Evolutionary conservation across 208 protist genomes (phyloP).

Genomic region (Novymonas esmeraldas): DNA sequence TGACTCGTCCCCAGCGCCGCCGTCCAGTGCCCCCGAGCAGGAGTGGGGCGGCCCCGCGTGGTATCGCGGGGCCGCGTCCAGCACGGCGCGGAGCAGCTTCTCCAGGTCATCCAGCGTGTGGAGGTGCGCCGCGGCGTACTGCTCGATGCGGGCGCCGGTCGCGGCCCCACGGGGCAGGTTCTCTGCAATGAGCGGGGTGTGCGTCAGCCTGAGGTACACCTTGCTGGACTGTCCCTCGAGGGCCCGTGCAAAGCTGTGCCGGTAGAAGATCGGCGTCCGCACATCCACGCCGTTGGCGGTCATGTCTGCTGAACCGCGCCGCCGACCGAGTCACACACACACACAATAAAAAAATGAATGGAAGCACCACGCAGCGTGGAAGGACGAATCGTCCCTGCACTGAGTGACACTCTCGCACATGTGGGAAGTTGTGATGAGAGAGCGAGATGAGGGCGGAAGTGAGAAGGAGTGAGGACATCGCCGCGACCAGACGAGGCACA

Average conservation of each 20-base stretch:
- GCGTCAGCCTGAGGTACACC: constrained; percentile 42
- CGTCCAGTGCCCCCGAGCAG: not conserved
- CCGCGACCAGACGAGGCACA: too few relatives aligned
- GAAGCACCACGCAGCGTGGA: too few relatives aligned
- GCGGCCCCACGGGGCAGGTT: constrained; percentile 29
- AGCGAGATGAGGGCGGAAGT: too few relatives aligned
- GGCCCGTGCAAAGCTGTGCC: constrained; percentile 49
- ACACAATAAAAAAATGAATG: too few relatives aligned
- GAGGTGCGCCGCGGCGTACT: constrained; percentile 28
- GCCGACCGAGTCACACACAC: too few relatives aligned
- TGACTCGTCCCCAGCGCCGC: not conserved
- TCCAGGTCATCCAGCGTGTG: constrained; percentile 40
- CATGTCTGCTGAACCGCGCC: too few relatives aligned
- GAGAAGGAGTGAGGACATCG: too few relatives aligned
- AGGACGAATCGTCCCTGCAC: too few relatives aligned
- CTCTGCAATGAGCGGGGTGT: constrained; percentile 44
- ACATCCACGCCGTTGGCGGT: constrained; percentile 32
- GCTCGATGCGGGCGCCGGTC: constrained; percentile 40
- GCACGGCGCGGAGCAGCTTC: constrained; percentile 22
- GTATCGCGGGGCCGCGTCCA: constrained; percentile 1
- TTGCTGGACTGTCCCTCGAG: constrained; percentile 41
- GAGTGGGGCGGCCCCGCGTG: not conserved
- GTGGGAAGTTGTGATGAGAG: too few relatives aligned
- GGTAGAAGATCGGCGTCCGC: constrained; percentile 46
- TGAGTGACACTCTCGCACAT: too few relatives aligned